Percentiles rank a stretch among this genome's conserved stretches.
These are phyloP conservation scores for Tulasnella sp. DNA, from an alignment of 768 basidiomycete species.

Conservation along the genomic window DNA sequence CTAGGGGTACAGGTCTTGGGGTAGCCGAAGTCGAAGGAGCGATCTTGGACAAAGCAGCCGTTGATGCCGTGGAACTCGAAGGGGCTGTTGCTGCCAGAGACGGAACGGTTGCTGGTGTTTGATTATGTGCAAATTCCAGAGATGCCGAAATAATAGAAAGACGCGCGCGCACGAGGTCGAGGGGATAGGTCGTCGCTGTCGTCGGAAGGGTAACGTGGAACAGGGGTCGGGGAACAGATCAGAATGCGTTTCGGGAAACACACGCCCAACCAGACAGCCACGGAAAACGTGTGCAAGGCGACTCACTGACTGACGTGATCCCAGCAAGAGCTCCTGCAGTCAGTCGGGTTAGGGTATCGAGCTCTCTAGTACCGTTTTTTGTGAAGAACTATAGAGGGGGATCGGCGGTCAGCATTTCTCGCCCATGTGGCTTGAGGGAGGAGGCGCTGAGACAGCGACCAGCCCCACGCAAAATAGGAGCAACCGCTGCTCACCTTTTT, in stretches of 20 bases:
- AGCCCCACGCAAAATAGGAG: neutral
- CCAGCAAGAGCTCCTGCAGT: slow-evolving; percentile 84
- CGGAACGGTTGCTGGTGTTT: slow-evolving; percentile 20
- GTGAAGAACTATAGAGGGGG: slow-evolving; percentile 49
- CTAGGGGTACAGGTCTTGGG: neutral
- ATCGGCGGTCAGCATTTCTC: neutral
- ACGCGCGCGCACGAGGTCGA: slow-evolving; percentile 87
- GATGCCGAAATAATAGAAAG: slow-evolving; percentile 91
- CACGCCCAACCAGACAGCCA: neutral
- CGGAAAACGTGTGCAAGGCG: neutral
- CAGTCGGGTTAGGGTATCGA: slow-evolving; percentile 84
- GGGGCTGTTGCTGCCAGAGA: neutral
- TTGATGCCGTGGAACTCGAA: neutral
- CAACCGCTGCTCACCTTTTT: slow-evolving; percentile 50
- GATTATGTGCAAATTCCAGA: slow-evolving; percentile 32
- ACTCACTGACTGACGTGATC: slow-evolving; percentile 86
- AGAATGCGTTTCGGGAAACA: slow-evolving; percentile 9
- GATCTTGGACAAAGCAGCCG: neutral
- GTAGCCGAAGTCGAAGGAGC: slow-evolving; percentile 11
- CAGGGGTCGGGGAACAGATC: neutral
- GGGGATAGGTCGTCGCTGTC: slow-evolving; percentile 74
- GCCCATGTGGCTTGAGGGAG: neutral
- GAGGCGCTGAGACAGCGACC: neutral
- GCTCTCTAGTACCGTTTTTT: slow-evolving; percentile 49
- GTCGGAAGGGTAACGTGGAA: neutral